Conservation (phyloP, 441 rosid species). For the Geranium incanum region DNA sequence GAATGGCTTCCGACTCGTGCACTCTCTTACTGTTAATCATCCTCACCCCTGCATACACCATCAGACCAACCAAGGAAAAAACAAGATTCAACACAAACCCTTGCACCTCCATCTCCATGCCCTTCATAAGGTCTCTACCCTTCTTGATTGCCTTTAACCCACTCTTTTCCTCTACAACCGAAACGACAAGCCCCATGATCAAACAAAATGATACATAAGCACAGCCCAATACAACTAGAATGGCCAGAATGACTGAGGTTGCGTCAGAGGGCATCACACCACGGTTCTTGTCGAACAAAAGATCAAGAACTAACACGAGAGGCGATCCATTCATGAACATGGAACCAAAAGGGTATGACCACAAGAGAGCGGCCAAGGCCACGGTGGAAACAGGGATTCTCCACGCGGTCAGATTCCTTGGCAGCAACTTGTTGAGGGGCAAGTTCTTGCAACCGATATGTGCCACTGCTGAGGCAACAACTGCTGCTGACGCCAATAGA, state of each 20-base stretch:
- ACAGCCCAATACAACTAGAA: background rate
- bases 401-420: background rate
- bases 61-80: background rate
- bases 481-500: background rate
- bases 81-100: background rate
- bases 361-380: background rate
- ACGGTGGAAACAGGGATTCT: background rate
- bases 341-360: background rate
- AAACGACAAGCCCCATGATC: background rate
- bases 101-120: background rate
- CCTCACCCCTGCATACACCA: background rate
- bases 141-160: background rate
- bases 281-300: background rate
- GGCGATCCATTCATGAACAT: background rate
- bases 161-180: background rate
- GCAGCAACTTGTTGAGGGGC: background rate
- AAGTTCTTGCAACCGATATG: background rate
- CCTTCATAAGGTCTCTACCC: background rate
- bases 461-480: background rate
- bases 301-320: background rate
- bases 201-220: background rate
- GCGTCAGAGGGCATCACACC: background rate
- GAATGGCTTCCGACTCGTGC: background rate
- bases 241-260: background rate
- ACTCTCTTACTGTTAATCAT: background rate